Evolutionary conservation across 768 basidiomycete species (phyloP).

Genomic region (Kwoniella botswanensis): DNA sequence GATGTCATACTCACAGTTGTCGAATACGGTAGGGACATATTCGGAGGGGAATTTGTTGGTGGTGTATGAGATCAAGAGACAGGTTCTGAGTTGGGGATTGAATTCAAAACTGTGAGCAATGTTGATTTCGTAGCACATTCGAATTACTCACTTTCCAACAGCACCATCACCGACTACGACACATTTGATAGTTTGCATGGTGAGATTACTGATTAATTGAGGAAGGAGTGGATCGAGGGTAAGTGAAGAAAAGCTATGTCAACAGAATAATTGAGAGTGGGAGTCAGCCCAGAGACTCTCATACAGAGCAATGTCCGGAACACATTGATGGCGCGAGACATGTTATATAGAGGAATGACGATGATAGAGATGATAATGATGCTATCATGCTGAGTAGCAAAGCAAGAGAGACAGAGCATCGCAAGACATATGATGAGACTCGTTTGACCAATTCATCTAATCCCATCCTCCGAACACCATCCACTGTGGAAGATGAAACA

Average conservation of each 20-base stretch:
- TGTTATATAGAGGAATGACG: not conserved
- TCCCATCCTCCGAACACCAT: not conserved
- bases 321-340: not conserved
- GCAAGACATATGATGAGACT: not conserved
- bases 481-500: not conserved
- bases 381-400: too few relatives aligned
- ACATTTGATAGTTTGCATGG: conserved; percentile 59
- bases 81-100: conserved; percentile 42
- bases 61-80: conserved; percentile 58
- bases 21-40: conserved; percentile 90
- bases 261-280: not conserved
- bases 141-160: conserved; percentile 60
- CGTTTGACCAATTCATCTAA: not conserved
- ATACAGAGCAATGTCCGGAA: not conserved
- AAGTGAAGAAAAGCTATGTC: not conserved
- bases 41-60: conserved; percentile 66
- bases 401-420: not conserved
- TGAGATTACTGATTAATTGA: not conserved
- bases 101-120: not conserved
- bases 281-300: conserved; percentile 1
- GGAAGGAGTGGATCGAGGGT: too few relatives aligned
- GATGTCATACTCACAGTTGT: conserved; percentile 63
- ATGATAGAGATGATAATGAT: not conserved
- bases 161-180: conserved; percentile 61
- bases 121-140: not conserved